Percentiles rank a stretch among this genome's conserved stretches.
Evolutionary conservation across 2,329 filamentous ascomycete genomes (phyloP).

Genomic region (Fusarium domesticum): DNA sequence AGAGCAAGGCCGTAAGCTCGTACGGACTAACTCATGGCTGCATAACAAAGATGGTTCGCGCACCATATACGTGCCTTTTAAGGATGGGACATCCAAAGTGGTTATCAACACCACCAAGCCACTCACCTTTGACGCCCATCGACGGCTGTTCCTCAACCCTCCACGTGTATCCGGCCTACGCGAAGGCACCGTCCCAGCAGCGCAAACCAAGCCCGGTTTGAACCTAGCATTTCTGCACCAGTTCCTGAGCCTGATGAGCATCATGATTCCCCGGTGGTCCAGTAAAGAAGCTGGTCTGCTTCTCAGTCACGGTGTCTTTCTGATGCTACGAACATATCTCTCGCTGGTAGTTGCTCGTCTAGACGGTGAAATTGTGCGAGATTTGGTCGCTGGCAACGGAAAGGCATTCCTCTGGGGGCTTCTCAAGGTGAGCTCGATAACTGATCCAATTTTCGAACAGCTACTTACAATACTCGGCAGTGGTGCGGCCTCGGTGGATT

Average conservation of each 20-base stretch:
- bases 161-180: constrained; percentile 76
- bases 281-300: constrained; percentile 94
- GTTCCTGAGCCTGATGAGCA: constrained; percentile 91
- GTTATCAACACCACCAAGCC: constrained; percentile 86
- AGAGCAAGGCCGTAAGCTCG: constrained; percentile 75
- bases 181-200: constrained; percentile 74
- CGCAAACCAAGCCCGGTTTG: constrained; percentile 87
- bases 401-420: constrained; percentile 86
- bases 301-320: constrained; percentile 81
- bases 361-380: constrained; percentile 93
- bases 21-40: constrained; percentile 89
- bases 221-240: constrained; percentile 97
- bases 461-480: constrained; percentile 31
- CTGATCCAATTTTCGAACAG: neutral
- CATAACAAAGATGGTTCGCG: constrained; percentile 92
- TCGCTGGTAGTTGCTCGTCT: constrained; percentile 89
- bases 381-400: constrained; percentile 92
- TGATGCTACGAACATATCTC: constrained; percentile 89
- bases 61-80: constrained; percentile 93
- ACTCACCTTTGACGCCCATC: constrained; percentile 94
- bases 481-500: constrained; percentile 94
- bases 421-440: constrained; percentile 58
- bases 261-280: constrained; percentile 93
- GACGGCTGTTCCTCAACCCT: constrained; percentile 87
- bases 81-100: constrained; percentile 83